These are phyloP conservation scores for Petunia hybrid DNA, from an alignment of 305 asterid genomes.

Conservation along the genomic window DNA sequence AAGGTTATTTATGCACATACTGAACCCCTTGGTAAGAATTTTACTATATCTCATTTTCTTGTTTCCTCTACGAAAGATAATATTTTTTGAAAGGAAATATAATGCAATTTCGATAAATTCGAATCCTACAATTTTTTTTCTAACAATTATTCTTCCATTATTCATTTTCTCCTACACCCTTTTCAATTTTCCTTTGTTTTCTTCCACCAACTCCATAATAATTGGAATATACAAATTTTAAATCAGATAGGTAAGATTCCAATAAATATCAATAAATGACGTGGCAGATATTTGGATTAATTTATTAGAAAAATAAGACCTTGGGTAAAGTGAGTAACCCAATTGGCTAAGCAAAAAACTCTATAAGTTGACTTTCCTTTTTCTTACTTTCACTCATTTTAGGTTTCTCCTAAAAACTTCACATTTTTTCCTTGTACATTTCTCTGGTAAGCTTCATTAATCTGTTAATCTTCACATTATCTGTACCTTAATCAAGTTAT, in stretches of 20 bases:
- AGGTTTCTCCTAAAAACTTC: background rate
- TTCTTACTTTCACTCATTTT: background rate
- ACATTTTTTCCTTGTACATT: background rate
- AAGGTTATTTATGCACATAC: no score
- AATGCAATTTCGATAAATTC: background rate
- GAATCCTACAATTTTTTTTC: no score
- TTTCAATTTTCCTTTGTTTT: no score
- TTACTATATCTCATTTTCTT: no score
- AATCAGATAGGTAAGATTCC: background rate
- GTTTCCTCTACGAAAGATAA: no score
- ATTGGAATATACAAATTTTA: no score
- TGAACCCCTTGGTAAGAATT: no score
- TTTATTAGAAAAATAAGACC: background rate
- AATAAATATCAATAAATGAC: background rate
- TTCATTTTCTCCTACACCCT: no score
- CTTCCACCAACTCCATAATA: no score
- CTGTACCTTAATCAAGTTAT: background rate
- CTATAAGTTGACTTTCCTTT: slow-evolving; percentile 20
- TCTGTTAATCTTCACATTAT: background rate
- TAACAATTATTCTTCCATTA: no score
- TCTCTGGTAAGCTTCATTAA: slow-evolving; percentile 16
- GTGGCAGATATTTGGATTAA: background rate
- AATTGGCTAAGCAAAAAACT: slow-evolving; percentile 22
- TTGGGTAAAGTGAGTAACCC: background rate
- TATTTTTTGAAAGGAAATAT: no score